Base-by-base conservation (phyloP, 257 asterid genomes). In the Petunia axillaris region DNA sequence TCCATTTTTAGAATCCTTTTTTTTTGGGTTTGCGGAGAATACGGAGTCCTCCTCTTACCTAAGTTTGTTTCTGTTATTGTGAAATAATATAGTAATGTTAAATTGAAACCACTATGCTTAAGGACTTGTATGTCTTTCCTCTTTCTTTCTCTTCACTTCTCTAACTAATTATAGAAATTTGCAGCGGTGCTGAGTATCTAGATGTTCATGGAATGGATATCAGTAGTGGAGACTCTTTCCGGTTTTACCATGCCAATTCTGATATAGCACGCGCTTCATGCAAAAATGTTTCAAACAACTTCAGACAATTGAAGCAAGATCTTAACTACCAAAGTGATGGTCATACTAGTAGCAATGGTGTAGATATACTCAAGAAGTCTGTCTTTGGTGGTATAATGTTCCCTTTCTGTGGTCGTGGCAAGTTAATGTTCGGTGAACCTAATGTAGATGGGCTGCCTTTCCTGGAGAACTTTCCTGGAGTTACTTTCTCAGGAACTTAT, bases 101-200 rank as follows among this genome's bases (percentile, higher is more conserved):
- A 0, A 3, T 40, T 41, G 14, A 66, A 66, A 66, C 0, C 59
- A 16, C 40, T 7, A 3, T 11, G 11, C n/a, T 65, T 57, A n/a
- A 80, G 9, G 79, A 2, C 75, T 15, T 41, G 7, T 63, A n/a
- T 59, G 15, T 64, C 9, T 35, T 39, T 44, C 64, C 2, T 15
- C 67, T 54, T 25, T 58, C 35, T 39, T 25, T 25, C 40, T 13
- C 6, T 25, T 58, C 59, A 6, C 39, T 25, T 77, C 6, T 60
- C 39, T 81, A 25, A 11, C 44, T n/a, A 0, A 71, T 43, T 46
- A 35, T 14, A 68, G 64, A 8, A 71, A 53, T 13, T 83, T 84
- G n/a, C 90, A 89, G 97, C 65, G 98, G 93, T 39, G 95, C 89
- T 80, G 93, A 93, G 86, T 94, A 91, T 85, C 90, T 94, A 35